Evolutionary conservation across 106 monocot species (phyloP), one percentile per base, ranked within the genome.

Genomic region (Posidonia australis): DNA sequence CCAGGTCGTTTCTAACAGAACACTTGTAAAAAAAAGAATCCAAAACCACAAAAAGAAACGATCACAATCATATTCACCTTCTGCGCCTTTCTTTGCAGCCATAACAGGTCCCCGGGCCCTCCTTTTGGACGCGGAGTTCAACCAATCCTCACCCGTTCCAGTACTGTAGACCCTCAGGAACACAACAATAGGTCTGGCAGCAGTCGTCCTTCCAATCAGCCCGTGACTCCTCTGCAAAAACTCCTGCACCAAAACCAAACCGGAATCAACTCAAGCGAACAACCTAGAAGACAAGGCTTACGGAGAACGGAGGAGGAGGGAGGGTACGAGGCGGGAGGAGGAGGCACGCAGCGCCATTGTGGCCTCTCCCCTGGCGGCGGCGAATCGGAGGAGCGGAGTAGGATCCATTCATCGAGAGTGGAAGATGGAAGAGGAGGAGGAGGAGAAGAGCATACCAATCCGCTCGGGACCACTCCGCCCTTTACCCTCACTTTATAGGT

Each of bases 91-190:
- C 72, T 90, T 96, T 21, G 84, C 86, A 0, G 84, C 84, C 86
- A 96, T 96, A 9, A 82, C 67, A 14, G 86, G 86, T 25, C 90
- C 94, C 10, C 86, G 69, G 18, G 82, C 72, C 48, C 94, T 77
- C 73, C 79, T 65, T 64, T 84, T 90, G 20, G 80, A 86, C 24
- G 44, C 44, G 7, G 67, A 75, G n/a, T 71, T 58, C 44, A 26
- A 9, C 11, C 54, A 54, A 1, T 30, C 72, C 3, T 79, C 76
- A 20, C 25, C 17, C 11, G 48, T 24, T 26, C 73, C 78, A 52
- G 65, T 64, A 7, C 58, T 68, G 23, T 57, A 85, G 29, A 36
- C 44, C 60, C 79, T 70, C 14, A 21, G 44, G 16, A 76, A 53
- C 48, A 63, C 42, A 9, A 76, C 52, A 54, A 63, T 41, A 9